Percentiles rank a stretch among this genome's conserved stretches.
phyloP scores from a whole-genome alignment of 371 early-diverging fungal genomes.

The Capillidium rhysosporum region DNA sequence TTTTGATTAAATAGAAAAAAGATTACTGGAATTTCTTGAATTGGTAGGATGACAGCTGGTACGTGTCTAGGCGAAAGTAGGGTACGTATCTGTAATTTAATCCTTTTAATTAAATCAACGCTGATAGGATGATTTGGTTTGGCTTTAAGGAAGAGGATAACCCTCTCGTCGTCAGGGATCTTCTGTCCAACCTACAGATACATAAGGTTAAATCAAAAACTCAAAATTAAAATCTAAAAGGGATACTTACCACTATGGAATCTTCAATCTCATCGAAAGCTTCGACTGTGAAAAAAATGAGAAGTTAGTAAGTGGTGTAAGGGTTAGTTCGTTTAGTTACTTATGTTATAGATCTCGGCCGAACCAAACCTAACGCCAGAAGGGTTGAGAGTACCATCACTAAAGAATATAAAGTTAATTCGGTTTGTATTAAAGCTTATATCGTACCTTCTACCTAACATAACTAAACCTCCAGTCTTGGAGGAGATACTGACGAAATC shows the following conservation, averaged over 20 bases:
- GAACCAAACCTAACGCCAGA: conserved; percentile 87
- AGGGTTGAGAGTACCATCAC: conserved; percentile 93
- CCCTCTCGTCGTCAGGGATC: conserved; percentile 69
- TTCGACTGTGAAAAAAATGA: conserved; percentile 20
- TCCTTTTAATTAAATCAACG: conserved; percentile 25
- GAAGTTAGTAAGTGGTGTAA: neutral
- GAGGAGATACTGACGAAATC: conserved; percentile 77
- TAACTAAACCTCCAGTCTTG: conserved; percentile 76
- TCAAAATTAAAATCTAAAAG: conserved; percentile 10
- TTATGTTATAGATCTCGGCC: conserved; percentile 84
- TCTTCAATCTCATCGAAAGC: conserved; percentile 49
- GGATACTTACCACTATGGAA: conserved; percentile 18
- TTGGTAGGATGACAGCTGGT: conserved; percentile 66
- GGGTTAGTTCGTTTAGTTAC: conserved; percentile 3
- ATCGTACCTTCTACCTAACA: conserved; percentile 65
- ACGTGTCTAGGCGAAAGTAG: conserved; percentile 85
- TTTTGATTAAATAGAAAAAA: neutral
- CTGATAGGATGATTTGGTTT: conserved; percentile 17
- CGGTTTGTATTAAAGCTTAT: neutral
- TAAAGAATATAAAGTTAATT: conserved; percentile 8
- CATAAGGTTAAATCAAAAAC: conserved; percentile 4
- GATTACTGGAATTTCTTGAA: conserved; percentile 67
- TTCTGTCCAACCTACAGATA: conserved; percentile 64
- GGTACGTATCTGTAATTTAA: conserved; percentile 54
- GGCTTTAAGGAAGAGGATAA: conserved; percentile 76